phyloP scores from a whole-genome alignment of 305 asterid genomes.

The Solanum hybrid region DNA sequence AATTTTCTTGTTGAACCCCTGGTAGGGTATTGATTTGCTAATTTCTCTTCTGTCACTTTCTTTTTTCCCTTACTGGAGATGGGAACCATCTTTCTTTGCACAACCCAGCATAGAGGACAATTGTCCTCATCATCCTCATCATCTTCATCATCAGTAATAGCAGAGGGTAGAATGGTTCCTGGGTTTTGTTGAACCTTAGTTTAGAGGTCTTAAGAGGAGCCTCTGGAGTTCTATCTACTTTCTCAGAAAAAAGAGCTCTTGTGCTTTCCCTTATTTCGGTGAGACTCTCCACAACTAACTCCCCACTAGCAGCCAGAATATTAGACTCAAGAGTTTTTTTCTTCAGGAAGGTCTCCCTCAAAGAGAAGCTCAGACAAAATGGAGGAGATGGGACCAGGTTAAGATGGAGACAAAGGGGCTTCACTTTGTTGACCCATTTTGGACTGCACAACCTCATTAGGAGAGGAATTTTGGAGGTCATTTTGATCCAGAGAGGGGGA shows the following conservation, averaged over 20 bases:
- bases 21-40: background rate
- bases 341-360: background rate
- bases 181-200: background rate
- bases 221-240: background rate
- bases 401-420: background rate
- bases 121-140: background rate
- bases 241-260: background rate
- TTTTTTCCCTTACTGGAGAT: background rate
- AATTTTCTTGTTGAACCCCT: background rate
- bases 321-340: background rate
- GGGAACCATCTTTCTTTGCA: background rate
- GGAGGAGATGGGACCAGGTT: background rate
- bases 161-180: background rate
- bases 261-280: background rate
- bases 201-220: background rate
- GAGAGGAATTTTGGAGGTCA: background rate
- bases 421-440: background rate
- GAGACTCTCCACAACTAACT: background rate
- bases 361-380: background rate
- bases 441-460: background rate
- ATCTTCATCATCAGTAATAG: background rate
- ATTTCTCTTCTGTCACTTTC: background rate
- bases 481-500: background rate
- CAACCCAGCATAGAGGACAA: background rate
- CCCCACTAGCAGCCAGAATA: background rate